phyloP scores from a whole-genome alignment of 2,329 filamentous ascomycete species.

The Aspergillus carbonarius region DNA sequence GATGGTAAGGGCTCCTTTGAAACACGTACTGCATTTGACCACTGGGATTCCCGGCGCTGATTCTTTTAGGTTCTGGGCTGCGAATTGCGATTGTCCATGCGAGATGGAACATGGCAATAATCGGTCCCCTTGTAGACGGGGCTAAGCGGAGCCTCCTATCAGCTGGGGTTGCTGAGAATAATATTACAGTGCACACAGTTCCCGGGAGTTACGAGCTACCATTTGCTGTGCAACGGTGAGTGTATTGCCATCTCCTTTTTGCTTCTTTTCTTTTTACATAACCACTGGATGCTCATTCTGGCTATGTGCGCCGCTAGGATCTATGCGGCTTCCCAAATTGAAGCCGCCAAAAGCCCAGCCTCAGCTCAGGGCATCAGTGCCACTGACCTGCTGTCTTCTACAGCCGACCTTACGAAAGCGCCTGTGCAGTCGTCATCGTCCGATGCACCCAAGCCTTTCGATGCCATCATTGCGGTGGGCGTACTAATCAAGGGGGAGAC shows the following conservation, averaged over 20 bases:
- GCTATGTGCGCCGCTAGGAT: slow-evolving; percentile 53
- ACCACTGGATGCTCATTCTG: not conserved
- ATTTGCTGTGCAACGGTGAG: slow-evolving; percentile 79
- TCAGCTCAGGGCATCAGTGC: slow-evolving; percentile 42
- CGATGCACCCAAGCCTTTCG: slow-evolving; percentile 62
- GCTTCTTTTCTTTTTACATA: not conserved
- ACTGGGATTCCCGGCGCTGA: slow-evolving; percentile 13
- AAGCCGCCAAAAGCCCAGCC: slow-evolving; percentile 61
- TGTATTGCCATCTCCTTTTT: not conserved
- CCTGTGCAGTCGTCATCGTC: slow-evolving; percentile 39
- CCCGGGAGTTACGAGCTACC: slow-evolving; percentile 95
- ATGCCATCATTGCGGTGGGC: slow-evolving; percentile 91
- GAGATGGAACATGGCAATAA: slow-evolving; percentile 89
- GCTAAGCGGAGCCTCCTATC: slow-evolving; percentile 73
- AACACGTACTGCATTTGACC: not conserved
- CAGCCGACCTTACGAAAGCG: slow-evolving; percentile 64
- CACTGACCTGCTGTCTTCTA: slow-evolving; percentile 60
- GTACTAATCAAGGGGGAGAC: slow-evolving; percentile 98
- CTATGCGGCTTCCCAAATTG: slow-evolving; percentile 82
- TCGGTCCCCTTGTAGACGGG: slow-evolving; percentile 78
- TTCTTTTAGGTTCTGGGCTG: slow-evolving; percentile 61
- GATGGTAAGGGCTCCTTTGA: slow-evolving; percentile 50
- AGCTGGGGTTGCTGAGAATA: slow-evolving; percentile 79
- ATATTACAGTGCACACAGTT: slow-evolving; percentile 86
- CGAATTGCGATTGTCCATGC: slow-evolving; percentile 95